Conservation (phyloP, 2,329 filamentous ascomycete genomes). For the Chrysoporthe puriensis region DNA sequence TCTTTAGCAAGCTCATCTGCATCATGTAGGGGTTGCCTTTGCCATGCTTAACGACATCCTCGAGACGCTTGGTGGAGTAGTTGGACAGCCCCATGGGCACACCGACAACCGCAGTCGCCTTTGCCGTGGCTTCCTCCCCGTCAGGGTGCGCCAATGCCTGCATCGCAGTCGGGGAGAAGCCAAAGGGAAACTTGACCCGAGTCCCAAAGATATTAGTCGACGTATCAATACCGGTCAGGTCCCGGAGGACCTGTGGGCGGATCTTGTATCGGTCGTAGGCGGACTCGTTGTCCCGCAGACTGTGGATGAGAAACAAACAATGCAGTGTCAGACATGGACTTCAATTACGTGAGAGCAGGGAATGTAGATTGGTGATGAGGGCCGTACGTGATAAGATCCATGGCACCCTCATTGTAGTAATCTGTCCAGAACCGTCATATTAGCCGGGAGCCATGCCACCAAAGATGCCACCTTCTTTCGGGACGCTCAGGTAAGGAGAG, state of each 20-base stretch:
- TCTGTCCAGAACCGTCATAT: slow-evolving; percentile 36
- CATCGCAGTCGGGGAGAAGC: slow-evolving; percentile 57
- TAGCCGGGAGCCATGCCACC: too few relatives aligned
- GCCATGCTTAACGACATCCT: slow-evolving; percentile 48
- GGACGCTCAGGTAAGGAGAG: too few relatives aligned
- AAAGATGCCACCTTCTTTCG: too few relatives aligned
- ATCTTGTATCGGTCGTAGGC: slow-evolving; percentile 57
- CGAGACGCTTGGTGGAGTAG: slow-evolving; percentile 49
- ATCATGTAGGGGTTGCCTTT: slow-evolving; percentile 52
- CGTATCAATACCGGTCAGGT: slow-evolving; percentile 44
- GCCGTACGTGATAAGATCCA: slow-evolving; percentile 52
- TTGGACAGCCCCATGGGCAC: slow-evolving; percentile 53
- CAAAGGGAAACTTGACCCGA: slow-evolving; percentile 49
- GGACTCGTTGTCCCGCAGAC: slow-evolving; percentile 54
- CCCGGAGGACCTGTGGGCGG: slow-evolving; percentile 47
- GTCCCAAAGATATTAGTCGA: slow-evolving; percentile 48
- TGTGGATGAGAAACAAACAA: too few relatives aligned
- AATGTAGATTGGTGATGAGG: too few relatives aligned
- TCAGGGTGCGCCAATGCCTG: slow-evolving; percentile 56
- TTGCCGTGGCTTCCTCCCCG: slow-evolving; percentile 53
- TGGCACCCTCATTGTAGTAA: slow-evolving; percentile 62
- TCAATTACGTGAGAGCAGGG: neutral
- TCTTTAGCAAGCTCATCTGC: slow-evolving; percentile 57
- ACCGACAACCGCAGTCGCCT: slow-evolving; percentile 47
- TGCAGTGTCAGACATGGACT: slow-evolving; percentile 17